phyloP scores from a whole-genome alignment of 805 yeast genomes.

The Saccharomyces cerevisiae region DNA sequence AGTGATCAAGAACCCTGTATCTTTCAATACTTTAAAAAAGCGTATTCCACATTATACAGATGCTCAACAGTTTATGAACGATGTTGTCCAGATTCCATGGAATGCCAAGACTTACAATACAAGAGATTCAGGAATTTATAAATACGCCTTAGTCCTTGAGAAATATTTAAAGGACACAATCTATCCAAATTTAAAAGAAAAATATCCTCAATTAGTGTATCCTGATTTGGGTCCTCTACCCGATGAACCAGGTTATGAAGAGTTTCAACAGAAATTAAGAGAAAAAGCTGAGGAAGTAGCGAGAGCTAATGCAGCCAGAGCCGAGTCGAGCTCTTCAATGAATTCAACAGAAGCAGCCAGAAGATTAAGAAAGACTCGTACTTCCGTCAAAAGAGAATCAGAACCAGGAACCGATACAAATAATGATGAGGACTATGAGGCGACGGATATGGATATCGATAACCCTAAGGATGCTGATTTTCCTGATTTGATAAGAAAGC shows the following conservation, averaged over 20 bases:
- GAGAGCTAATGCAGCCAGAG: constrained; percentile 19
- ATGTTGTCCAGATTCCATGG: constrained; percentile 79
- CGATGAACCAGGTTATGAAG: constrained; percentile 28
- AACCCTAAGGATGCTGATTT: neutral
- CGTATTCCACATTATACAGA: constrained; percentile 49
- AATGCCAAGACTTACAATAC: constrained; percentile 82
- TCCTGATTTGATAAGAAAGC: neutral
- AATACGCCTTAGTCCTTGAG: constrained; percentile 50
- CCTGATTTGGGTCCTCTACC: constrained; percentile 64
- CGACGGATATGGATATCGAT: neutral
- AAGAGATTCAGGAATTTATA: constrained; percentile 56
- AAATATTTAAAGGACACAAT: constrained; percentile 33
- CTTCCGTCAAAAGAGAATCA: constrained; percentile 10
- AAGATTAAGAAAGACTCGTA: neutral
- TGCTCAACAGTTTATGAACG: constrained; percentile 64
- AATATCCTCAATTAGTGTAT: constrained; percentile 31
- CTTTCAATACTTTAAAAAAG: constrained; percentile 63
- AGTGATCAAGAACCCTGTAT: constrained; percentile 70
- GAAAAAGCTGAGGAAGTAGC: constrained; percentile 30
- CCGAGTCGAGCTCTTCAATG: neutral
- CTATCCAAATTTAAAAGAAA: constrained; percentile 29
- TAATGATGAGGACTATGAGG: neutral
- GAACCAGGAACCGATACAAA: constrained; percentile 8
- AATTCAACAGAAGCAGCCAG: neutral
- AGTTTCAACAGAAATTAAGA: constrained; percentile 14